phyloP scores from a whole-genome alignment of 106 monocot genomes.

The Triglochin maritima region DNA sequence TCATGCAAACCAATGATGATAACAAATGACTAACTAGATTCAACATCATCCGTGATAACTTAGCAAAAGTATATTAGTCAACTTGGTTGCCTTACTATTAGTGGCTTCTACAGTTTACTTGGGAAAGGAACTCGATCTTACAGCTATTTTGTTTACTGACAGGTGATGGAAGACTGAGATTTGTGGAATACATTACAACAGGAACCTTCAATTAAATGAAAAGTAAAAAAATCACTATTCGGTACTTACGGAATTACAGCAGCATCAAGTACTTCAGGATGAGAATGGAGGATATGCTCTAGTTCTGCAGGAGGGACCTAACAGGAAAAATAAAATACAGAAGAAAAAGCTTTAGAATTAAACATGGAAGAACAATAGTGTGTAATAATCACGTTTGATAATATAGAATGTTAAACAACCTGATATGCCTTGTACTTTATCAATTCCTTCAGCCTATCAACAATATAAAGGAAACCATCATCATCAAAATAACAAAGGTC shows the following conservation, averaged over 20 bases:
- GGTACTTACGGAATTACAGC: constrained; percentile 50
- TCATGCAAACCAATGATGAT: too few relatives aligned
- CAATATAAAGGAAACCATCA: constrained; percentile 56
- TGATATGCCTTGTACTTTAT: constrained; percentile 84
- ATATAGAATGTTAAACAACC: constrained; percentile 21
- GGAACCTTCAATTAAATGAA: too few relatives aligned
- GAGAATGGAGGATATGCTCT: constrained; percentile 40
- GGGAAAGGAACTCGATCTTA: too few relatives aligned
- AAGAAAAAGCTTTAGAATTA: not conserved
- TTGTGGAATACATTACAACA: too few relatives aligned
- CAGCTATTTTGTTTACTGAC: too few relatives aligned
- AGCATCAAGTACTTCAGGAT: constrained; percentile 41
- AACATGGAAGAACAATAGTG: not conserved
- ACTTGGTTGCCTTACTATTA: too few relatives aligned
- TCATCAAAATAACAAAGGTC: constrained; percentile 67
- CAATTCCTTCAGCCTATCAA: constrained; percentile 62
- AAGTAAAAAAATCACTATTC: not conserved
- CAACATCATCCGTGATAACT: too few relatives aligned
- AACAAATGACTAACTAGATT: too few relatives aligned
- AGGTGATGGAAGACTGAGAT: too few relatives aligned
- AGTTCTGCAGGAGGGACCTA: constrained; percentile 56
- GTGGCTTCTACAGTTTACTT: too few relatives aligned
- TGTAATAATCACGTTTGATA: not conserved
- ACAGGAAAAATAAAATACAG: not conserved
- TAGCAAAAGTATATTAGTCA: too few relatives aligned